Conservation (phyloP, 2,329 filamentous ascomycete genomes). For the Trichoderma simmonsii region DNA sequence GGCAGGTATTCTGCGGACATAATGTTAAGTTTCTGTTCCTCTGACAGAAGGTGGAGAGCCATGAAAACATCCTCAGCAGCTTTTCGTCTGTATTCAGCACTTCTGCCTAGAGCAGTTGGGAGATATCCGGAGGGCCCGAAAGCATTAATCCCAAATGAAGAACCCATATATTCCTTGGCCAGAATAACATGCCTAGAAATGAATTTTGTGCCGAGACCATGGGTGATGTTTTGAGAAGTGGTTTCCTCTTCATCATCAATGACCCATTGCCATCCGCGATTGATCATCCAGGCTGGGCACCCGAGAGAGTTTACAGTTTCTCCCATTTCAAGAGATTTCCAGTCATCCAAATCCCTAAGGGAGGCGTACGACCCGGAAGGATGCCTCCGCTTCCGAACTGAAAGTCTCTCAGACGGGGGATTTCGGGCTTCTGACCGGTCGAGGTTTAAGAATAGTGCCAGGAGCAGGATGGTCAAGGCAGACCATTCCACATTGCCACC, state of each 20-base stretch:
- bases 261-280: slow-evolving; percentile 68
- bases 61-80: slow-evolving; percentile 66
- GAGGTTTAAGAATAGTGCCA: slow-evolving; percentile 61
- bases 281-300: slow-evolving; percentile 58
- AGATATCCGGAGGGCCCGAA: slow-evolving; percentile 58
- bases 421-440: slow-evolving; percentile 36
- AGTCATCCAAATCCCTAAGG: slow-evolving; percentile 40
- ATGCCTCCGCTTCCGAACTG: slow-evolving; percentile 32
- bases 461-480: slow-evolving; percentile 59
- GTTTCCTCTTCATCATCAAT: slow-evolving; percentile 50
- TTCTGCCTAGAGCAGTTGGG: slow-evolving; percentile 55
- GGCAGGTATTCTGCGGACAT: slow-evolving; percentile 44
- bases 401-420: slow-evolving; percentile 26
- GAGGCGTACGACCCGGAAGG: slow-evolving; percentile 37
- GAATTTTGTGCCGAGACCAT: slow-evolving; percentile 37
- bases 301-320: slow-evolving; percentile 48
- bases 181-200: slow-evolving; percentile 53
- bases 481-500: slow-evolving; percentile 65
- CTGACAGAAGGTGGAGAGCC: slow-evolving; percentile 78
- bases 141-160: slow-evolving; percentile 53
- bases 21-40: slow-evolving; percentile 81
- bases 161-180: slow-evolving; percentile 63
- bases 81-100: slow-evolving; percentile 55
- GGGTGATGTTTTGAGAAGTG: slow-evolving; percentile 27
- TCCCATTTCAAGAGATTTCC: slow-evolving; percentile 46